Base-by-base conservation (phyloP, 2,329 filamentous ascomycete species). In the Stagonosporopsis cucurbitacearum region DNA sequence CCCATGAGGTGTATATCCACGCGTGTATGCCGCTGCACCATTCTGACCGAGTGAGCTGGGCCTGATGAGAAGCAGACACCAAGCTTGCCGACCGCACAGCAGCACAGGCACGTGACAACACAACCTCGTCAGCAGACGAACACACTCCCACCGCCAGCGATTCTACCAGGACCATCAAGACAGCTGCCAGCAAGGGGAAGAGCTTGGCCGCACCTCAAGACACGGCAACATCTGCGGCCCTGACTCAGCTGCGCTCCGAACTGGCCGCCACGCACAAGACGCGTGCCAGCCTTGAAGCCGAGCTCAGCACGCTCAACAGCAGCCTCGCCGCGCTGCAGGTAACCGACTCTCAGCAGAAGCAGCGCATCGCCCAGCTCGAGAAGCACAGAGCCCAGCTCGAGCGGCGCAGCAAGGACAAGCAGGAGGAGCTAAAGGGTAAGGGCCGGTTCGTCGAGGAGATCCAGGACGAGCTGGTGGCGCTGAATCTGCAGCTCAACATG, bases 401-500 rank as follows among this genome's bases (percentile, higher is more conserved):
- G 45, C 82, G 86, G 37, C 88, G 88, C 59, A 78, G 96, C 36
- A 87, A 85, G 60, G 94, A 97, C 74, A 82, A 90, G 26, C 91
- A 96, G 59, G 91, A 96, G 67, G 95, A 98, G 79, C 77, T 97
- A 28, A 85, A 83, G 52, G 91, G 87, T 56, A 97, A 97, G 80
- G 86, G 87, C 28, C 91, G 93, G 73, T 79, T 97, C 62, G 83
- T 96, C 2, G 89, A 92, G 80, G 85, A 94, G 68, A 88, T 96
- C 49, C 94, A 98, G 78, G 93, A 97, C 76, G 95, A 99, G 75
- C 88, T 96, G 76, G 88, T 96, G 46, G 88, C 91, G 1, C 78
- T 97, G 42, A 93, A 93, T 64, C 81, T 98, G 63, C 90, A 98
- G 75, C 82, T 97, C 39, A 92, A 95, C 65, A 86, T 97, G 80